These are phyloP conservation scores for Camelina neglecta DNA, from an alignment of 345 rosid genomes.

Conservation along the genomic window DNA sequence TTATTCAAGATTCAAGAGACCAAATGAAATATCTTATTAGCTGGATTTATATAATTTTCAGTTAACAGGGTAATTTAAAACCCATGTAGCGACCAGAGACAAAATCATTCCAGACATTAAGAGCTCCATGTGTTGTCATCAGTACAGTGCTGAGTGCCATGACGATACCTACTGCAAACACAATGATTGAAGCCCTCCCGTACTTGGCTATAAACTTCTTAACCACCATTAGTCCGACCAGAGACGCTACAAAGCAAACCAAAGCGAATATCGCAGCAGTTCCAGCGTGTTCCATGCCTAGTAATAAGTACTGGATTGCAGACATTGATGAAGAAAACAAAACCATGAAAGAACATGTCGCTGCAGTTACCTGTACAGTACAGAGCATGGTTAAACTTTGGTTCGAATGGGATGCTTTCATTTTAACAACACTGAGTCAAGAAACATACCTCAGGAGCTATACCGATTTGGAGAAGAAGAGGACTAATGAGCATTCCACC, in stretches of 20 bases:
- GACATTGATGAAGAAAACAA: slow-evolving; percentile 46
- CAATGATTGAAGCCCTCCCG: slow-evolving; percentile 81
- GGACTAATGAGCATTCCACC: slow-evolving; percentile 88
- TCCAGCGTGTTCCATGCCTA: slow-evolving; percentile 65
- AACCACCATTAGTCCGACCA: slow-evolving; percentile 63
- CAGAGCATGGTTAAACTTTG: not conserved
- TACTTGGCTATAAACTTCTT: slow-evolving; percentile 55
- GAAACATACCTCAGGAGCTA: slow-evolving; percentile 62
- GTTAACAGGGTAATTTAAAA: slow-evolving; percentile 65
- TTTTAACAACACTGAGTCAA: not conserved
- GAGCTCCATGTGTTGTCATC: slow-evolving; percentile 63
- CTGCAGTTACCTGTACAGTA: slow-evolving; percentile 69
- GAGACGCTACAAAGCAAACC: slow-evolving; percentile 67
- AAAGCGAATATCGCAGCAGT: slow-evolving; percentile 55
- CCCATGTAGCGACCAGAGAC: slow-evolving; percentile 65
- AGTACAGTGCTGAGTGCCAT: slow-evolving; percentile 73
- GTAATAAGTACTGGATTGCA: slow-evolving; percentile 56
- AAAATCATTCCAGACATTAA: slow-evolving; percentile 62
- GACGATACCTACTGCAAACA: slow-evolving; percentile 67
- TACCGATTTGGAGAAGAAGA: slow-evolving; percentile 81
- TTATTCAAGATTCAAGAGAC: not conserved
- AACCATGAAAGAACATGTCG: slow-evolving; percentile 48
- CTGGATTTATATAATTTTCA: not conserved
- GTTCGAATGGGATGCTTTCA: not conserved
- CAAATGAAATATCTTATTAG: slow-evolving; percentile 28